These are phyloP conservation scores for Daldinia concentrica DNA, from an alignment of 495 filamentous ascomycete species.

Conservation along the genomic window DNA sequence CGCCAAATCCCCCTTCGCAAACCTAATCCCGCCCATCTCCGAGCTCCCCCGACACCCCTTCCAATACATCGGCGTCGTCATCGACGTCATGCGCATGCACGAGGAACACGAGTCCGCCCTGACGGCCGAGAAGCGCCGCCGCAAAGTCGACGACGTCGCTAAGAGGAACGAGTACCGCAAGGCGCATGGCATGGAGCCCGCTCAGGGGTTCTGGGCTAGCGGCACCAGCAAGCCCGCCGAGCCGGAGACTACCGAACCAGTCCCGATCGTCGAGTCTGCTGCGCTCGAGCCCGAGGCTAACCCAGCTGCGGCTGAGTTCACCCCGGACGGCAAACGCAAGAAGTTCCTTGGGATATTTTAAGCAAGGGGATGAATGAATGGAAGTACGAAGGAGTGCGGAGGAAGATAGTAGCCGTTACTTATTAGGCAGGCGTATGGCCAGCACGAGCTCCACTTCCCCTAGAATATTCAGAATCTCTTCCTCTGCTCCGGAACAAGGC, in stretches of 20 bases:
- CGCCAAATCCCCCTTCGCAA: constrained; percentile 71
- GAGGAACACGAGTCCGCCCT: constrained; percentile 68
- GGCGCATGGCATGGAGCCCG: constrained; percentile 79
- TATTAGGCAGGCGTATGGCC: constrained; percentile 5
- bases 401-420: constrained; percentile 14
- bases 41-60: constrained; percentile 71
- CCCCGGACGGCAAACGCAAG: constrained; percentile 47
- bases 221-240: not conserved
- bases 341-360: constrained; percentile 58
- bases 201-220: constrained; percentile 47
- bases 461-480: constrained; percentile 11
- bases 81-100: constrained; percentile 76
- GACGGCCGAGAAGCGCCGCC: constrained; percentile 71
- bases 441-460: constrained; percentile 8
- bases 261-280: constrained; percentile 19
- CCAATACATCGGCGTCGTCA: constrained; percentile 61
- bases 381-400: constrained; percentile 10
- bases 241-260: constrained; percentile 15
- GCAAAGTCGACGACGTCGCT: constrained; percentile 76
- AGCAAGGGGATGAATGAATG: not conserved
- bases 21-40: constrained; percentile 72
- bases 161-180: constrained; percentile 81
- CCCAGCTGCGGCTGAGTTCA: constrained; percentile 15
- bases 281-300: constrained; percentile 9
- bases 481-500: constrained; percentile 25